Base-by-base conservation (phyloP, 169 alveolate species). In the Plasmodium berghei region DNA sequence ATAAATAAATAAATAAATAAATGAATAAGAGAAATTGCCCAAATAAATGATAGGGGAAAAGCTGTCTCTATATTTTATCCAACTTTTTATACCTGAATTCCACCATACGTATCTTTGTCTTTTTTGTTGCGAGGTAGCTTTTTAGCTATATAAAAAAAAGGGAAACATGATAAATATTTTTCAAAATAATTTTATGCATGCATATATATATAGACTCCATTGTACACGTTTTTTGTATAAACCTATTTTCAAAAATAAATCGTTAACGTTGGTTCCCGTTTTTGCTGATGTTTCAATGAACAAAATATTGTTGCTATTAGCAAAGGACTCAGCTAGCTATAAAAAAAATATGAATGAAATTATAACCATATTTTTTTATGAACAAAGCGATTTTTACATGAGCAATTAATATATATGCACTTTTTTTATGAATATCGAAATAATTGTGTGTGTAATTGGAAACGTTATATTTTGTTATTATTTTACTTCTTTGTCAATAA, bases 221-320 rank as follows among this genome's bases (percentile, higher is more conserved):
- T n/a, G 59, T 74, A 9, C 46, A 22, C 12, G 45, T 58, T 63
- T 63, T 16, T 59, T 10, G 8, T 48, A 1, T n/a, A 62, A 46
- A 75, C 92, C 97, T 62, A 95, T 94, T 87, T 94, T 95, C 22
- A 93, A 93, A 62, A 95, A 95, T 56, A 95, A 75, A 66, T 94
- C 97, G 91, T 95, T 97, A 22, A 97, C 98, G 88, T 96, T 96
- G 67, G 88, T 93, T 52, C 98, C 97, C 73, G 96, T 97, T 90
- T 96, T 97, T 9, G 99, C 99, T 18, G 98, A 94, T 9, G 98
- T 96, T 85, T 97, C 98, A 92, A 96, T 94, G 88, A 94, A 96
- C 67, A 96, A 73, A 18, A 95, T 95, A 40, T 96, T 95, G 85
- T 96, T 96, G 49, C 96, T 97, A 63, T 91, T 94, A 9, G 99